Evolutionary conservation across 139 green algal genomes (phyloP).

Genomic region (Trebouxia sp.): DNA sequence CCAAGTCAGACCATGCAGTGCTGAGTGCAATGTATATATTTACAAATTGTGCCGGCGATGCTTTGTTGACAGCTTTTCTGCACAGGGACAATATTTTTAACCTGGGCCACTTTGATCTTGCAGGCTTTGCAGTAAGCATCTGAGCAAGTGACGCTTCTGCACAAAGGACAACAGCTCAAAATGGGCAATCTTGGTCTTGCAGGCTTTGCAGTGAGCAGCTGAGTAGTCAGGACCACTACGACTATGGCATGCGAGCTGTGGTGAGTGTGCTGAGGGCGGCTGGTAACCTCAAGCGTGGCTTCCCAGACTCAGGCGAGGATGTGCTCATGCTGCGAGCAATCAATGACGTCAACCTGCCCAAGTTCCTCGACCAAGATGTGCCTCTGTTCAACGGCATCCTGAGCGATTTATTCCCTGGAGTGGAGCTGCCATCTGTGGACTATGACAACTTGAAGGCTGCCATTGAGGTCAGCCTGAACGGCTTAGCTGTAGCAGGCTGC

Average conservation of each 20-base stretch:
- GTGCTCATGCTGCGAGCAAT: constrained; percentile 81
- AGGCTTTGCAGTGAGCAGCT: constrained; percentile 89
- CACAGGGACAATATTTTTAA: background rate
- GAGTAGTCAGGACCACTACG: constrained; percentile 77
- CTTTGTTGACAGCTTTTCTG: constrained; percentile 30
- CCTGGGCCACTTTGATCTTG: constrained; percentile 81
- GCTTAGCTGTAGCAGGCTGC: too few species aligned
- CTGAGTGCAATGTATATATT: too few species aligned
- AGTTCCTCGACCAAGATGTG: constrained; percentile 82
- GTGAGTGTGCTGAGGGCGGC: constrained; percentile 89
- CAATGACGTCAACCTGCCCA: constrained; percentile 85
- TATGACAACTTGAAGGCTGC: constrained; percentile 58
- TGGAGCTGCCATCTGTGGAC: constrained; percentile 32
- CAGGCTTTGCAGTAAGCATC: constrained; percentile 87
- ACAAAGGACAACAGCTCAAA: too few species aligned
- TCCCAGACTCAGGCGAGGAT: constrained; percentile 72
- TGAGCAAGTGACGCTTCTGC: too few species aligned
- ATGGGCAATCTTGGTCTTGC: constrained; percentile 84
- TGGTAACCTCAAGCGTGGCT: constrained; percentile 74
- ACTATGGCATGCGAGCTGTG: constrained; percentile 88
- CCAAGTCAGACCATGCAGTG: too few species aligned
- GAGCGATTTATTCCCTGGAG: constrained; percentile 81
- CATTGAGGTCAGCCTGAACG: too few species aligned
- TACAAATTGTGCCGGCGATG: too few species aligned
- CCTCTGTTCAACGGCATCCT: constrained; percentile 87